A percentile compares a stretch with the other conserved stretches of the same genome.
phyloP scores from a whole-genome alignment of 2,329 filamentous ascomycete species.

The Cladosporium sp. region DNA sequence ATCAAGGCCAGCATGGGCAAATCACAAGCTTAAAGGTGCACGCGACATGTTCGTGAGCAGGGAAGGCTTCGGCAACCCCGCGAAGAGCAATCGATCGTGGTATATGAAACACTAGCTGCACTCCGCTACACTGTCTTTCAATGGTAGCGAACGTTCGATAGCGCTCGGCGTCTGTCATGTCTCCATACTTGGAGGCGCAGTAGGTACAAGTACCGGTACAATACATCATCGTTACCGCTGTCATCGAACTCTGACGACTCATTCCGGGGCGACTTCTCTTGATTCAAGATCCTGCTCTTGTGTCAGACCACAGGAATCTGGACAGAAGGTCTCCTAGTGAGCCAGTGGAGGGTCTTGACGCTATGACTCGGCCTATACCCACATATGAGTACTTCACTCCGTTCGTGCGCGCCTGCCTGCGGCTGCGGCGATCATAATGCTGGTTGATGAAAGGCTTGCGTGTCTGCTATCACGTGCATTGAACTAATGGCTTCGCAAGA shows the following conservation, averaged over 20 bases:
- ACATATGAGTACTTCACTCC: neutral
- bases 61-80: slow-evolving; percentile 7
- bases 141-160: slow-evolving; percentile 10
- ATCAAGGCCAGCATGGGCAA: neutral
- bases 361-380: neutral
- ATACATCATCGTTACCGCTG: slow-evolving; percentile 3
- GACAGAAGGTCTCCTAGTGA: neutral
- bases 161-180: neutral
- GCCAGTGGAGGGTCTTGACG: neutral
- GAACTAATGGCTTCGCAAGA: neutral
- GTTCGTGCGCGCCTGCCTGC: neutral
- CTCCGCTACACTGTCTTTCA: neutral
- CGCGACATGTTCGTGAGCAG: slow-evolving; percentile 10
- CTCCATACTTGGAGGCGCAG: neutral
- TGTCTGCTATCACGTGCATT: neutral
- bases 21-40: neutral
- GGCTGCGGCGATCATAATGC: slow-evolving; percentile 8
- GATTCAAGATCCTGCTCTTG: neutral
- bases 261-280: neutral
- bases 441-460: slow-evolving; percentile 11
- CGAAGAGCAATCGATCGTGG: neutral
- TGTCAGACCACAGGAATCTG: neutral
- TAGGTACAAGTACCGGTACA: neutral
- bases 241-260: neutral
- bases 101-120: slow-evolving; percentile 13